Conservation (phyloP, 257 asterid species). For the Mitragyna speciosa region DNA sequence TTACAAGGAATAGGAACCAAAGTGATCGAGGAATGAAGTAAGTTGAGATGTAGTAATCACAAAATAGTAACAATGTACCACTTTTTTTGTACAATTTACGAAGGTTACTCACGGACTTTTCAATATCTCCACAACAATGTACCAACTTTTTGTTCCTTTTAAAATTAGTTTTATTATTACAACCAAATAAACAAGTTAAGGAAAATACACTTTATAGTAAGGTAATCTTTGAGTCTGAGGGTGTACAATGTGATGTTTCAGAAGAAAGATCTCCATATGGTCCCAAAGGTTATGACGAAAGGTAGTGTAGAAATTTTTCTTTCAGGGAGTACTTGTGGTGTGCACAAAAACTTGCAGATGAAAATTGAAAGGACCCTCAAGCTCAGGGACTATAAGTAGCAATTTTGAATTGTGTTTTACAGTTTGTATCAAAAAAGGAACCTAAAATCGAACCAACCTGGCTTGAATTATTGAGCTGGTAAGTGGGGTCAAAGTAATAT, state of each 20-base stretch:
- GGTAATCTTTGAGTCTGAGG: not conserved
- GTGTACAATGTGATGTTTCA: not conserved
- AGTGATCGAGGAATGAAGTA: not conserved
- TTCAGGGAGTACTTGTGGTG: no score
- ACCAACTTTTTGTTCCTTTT: no score
- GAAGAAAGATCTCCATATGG: not conserved
- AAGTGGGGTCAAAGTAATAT: slow-evolving; percentile 4
- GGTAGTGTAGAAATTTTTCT: no score
- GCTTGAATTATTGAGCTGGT: slow-evolving; percentile 9
- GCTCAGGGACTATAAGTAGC: not conserved
- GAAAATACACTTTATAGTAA: no score
- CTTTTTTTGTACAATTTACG: not conserved
- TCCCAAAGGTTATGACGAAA: no score
- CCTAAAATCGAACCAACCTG: not conserved
- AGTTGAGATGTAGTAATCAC: not conserved
- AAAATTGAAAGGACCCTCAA: not conserved
- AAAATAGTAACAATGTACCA: not conserved
- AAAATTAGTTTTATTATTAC: no score
- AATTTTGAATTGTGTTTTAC: not conserved
- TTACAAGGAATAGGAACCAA: no score
- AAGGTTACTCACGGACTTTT: not conserved
- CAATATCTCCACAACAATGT: not conserved
- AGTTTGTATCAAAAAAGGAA: not conserved
- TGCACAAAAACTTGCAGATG: no score
- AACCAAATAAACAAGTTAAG: no score